Conservation (phyloP, 2,329 filamentous ascomycete species). For the Fusarium camptoceras region DNA sequence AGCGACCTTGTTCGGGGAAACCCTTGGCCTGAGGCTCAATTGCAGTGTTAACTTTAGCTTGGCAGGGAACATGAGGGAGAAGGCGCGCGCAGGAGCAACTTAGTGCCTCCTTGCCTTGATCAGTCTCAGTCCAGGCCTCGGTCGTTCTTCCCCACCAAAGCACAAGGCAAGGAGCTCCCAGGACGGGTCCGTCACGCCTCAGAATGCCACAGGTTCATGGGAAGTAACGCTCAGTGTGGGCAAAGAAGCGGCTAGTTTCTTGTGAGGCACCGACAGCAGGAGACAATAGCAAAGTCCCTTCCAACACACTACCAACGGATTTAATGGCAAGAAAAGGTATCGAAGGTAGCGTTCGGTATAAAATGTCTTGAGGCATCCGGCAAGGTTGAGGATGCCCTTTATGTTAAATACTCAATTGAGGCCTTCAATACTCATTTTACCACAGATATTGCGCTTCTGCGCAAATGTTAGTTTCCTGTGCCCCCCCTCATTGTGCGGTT, state of each 20-base stretch:
- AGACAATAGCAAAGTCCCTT: too few relatives aligned
- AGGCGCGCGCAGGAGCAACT: accelerated
- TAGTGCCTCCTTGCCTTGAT: neutral
- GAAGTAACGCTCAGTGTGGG: accelerated
- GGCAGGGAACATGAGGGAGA: neutral
- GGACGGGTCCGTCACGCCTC: too few relatives aligned
- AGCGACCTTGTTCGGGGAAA: accelerated
- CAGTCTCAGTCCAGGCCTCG: neutral
- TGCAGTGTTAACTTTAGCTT: neutral
- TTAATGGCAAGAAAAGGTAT: too few relatives aligned
- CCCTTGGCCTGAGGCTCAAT: accelerated
- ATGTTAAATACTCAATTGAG: neutral
- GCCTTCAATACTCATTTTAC: neutral
- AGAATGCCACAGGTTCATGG: neutral
- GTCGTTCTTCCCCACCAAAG: neutral
- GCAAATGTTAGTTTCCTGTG: accelerated
- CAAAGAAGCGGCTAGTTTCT: accelerated
- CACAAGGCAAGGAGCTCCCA: neutral
- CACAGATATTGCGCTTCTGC: accelerated
- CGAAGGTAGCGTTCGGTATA: too few relatives aligned
- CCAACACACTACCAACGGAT: too few relatives aligned
- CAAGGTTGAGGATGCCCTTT: neutral
- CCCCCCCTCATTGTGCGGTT: neutral
- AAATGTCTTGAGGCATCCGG: too few relatives aligned
- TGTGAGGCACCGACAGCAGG: accelerated